A percentile compares a stretch with the other conserved stretches of the same genome.
Conservation (phyloP, 2,329 filamentous ascomycete genomes). For the Venturia pyrina region DNA sequence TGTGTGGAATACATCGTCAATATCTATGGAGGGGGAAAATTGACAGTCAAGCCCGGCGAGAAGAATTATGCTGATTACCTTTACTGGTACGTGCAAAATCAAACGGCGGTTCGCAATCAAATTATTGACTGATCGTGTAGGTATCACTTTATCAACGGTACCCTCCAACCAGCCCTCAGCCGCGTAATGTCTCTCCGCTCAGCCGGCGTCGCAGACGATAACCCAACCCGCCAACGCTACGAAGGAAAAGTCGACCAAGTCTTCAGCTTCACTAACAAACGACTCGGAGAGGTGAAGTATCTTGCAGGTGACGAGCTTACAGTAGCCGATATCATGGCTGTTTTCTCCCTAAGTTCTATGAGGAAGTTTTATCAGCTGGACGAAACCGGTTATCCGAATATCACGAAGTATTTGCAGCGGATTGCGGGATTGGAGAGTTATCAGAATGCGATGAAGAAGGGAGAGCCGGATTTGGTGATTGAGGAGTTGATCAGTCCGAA, state of each 20-base stretch:
- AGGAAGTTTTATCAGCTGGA: constrained; percentile 25
- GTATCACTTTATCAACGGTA: constrained; percentile 44
- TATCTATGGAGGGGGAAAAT: constrained; percentile 40
- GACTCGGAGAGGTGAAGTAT: constrained; percentile 40
- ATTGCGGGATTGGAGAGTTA: constrained; percentile 20
- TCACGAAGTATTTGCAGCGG: constrained; percentile 22
- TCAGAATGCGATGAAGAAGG: constrained; percentile 23
- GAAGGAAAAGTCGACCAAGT: constrained; percentile 16
- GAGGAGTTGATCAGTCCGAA: constrained; percentile 15
- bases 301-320: constrained; percentile 53
- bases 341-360: constrained; percentile 53
- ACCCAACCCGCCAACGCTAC: constrained; percentile 22
- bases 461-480: constrained; percentile 20
- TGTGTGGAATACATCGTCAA: constrained; percentile 52
- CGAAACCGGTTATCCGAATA: constrained; percentile 17
- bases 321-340: constrained; percentile 55
- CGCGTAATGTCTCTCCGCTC: constrained; percentile 20
- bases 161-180: constrained; percentile 28
- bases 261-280: constrained; percentile 39
- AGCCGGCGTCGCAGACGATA: constrained; percentile 16
- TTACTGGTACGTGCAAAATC: constrained; percentile 44
- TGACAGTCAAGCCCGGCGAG: constrained; percentile 37
- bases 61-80: constrained; percentile 49
- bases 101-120: neutral
- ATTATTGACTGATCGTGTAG: neutral